Conservation (phyloP, 371 early-diverging fungal genomes). For the Apophysomyces elegans region DNA sequence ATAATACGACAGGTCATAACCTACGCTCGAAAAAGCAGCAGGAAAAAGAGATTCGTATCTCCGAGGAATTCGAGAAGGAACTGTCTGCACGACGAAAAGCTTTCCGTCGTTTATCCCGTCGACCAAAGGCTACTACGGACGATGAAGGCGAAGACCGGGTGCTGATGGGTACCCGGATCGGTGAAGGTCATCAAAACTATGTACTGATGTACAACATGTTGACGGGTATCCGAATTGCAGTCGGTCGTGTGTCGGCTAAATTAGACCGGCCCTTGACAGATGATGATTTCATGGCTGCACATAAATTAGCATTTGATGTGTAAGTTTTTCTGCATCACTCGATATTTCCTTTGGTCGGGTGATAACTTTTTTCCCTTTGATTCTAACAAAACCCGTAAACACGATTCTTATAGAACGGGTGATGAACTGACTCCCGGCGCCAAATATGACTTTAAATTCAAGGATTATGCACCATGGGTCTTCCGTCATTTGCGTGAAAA, state of each 20-base stretch:
- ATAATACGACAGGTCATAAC: conserved; percentile 49
- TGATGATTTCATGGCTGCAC: conserved; percentile 86
- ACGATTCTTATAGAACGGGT: conserved; percentile 65
- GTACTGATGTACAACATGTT: conserved; percentile 98
- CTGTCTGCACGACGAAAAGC: conserved; percentile 42
- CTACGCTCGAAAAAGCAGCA: conserved; percentile 29
- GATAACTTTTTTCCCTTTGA: conserved; percentile 2
- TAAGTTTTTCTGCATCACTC: conserved; percentile 37
- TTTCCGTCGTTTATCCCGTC: conserved; percentile 47
- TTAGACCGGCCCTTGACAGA: conserved; percentile 67
- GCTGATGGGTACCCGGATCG: conserved; percentile 69
- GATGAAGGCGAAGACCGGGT: conserved; percentile 56
- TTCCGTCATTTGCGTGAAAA: conserved; percentile 88
- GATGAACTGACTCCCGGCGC: conserved; percentile 93
- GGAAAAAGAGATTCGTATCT: conserved; percentile 35
- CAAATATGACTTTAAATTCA: conserved; percentile 98
- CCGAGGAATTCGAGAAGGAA: conserved; percentile 50
- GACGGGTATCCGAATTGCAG: conserved; percentile 89
- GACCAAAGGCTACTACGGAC: conserved; percentile 21
- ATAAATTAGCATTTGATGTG: conserved; percentile 94
- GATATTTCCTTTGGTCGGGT: background rate
- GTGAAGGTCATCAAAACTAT: conserved; percentile 72
- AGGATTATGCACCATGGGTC: conserved; percentile 98
- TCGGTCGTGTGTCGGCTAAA: conserved; percentile 84
- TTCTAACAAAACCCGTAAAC: no score